Evolutionary conservation across 495 filamentous ascomycete species (phyloP).

Genomic region (Lophiotrema nucula): DNA sequence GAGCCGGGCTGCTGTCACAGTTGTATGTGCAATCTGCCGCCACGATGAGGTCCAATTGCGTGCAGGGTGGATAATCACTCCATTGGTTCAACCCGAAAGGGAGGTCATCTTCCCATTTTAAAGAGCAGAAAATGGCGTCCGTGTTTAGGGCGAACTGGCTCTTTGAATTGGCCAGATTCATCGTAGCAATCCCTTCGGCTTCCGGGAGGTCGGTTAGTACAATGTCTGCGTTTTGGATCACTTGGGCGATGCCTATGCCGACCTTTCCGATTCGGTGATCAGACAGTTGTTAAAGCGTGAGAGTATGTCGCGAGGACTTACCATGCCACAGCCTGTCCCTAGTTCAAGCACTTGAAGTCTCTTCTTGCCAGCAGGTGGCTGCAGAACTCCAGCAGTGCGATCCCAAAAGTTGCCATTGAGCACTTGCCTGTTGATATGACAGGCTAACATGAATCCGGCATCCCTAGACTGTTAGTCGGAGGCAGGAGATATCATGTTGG

Average conservation of each 20-base stretch:
- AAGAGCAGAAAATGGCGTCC: slow-evolving; percentile 53
- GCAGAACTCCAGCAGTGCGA: slow-evolving; percentile 3
- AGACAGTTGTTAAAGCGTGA: not conserved
- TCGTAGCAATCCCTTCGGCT: slow-evolving; percentile 62
- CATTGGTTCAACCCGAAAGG: slow-evolving; percentile 37
- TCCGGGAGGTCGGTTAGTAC: slow-evolving; percentile 81
- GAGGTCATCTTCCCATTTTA: slow-evolving; percentile 71
- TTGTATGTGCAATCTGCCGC: slow-evolving; percentile 97
- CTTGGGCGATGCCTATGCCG: slow-evolving; percentile 68
- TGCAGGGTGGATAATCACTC: not conserved
- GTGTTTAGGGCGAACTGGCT: no score
- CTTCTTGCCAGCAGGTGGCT: slow-evolving; percentile 24
- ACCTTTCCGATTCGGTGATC: no score
- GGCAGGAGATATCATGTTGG: not conserved
- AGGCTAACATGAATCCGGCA: slow-evolving; percentile 60
- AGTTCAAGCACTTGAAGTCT: slow-evolving; percentile 33
- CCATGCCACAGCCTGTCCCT: slow-evolving; percentile 30
- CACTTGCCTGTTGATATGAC: slow-evolving; percentile 40
- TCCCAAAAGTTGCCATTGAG: not conserved
- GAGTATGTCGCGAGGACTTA: slow-evolving; percentile 11
- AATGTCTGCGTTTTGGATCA: slow-evolving; percentile 55
- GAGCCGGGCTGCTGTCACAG: slow-evolving; percentile 68
- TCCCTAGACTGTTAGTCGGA: slow-evolving; percentile 51
- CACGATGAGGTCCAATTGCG: slow-evolving; percentile 66
- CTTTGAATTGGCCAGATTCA: slow-evolving; percentile 53